A percentile compares a stretch with the other conserved stretches of the same genome.
Conservation (phyloP, 257 asterid species). For the Solanum medicagineum region DNA sequence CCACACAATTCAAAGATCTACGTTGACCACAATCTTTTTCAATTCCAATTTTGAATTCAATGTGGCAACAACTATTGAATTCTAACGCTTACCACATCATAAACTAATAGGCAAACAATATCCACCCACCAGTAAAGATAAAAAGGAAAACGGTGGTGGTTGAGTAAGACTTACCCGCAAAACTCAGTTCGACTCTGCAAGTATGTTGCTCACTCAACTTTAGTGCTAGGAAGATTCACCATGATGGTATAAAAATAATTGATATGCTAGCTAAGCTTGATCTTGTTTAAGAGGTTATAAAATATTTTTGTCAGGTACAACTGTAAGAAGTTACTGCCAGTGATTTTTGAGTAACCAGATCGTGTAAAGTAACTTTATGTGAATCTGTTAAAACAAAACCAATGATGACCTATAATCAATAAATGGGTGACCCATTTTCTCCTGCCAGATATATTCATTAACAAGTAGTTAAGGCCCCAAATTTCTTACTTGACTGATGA, state of each 20-base stretch:
- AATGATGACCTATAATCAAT: not conserved
- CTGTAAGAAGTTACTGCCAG: not conserved
- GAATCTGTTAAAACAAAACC: not conserved
- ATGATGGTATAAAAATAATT: not conserved
- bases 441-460: not conserved
- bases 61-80: no score
- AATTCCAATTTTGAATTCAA: no score
- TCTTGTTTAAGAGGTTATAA: not conserved
- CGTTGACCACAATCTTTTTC: no score
- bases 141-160: no score
- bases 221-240: not conserved
- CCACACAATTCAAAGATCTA: no score
- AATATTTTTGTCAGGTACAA: not conserved
- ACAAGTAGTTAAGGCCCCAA: not conserved
- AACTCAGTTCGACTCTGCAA: no score
- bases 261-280: not conserved
- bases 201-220: no score
- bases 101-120: no score
- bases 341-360: not conserved
- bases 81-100: no score
- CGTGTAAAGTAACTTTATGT: not conserved
- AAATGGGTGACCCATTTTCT: not conserved
- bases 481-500: not conserved
- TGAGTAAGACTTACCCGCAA: no score
- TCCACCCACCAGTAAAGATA: no score